Conservation (phyloP, 225 moss, liverwort and hornwort species). For the Physcomitrium patens region DNA sequence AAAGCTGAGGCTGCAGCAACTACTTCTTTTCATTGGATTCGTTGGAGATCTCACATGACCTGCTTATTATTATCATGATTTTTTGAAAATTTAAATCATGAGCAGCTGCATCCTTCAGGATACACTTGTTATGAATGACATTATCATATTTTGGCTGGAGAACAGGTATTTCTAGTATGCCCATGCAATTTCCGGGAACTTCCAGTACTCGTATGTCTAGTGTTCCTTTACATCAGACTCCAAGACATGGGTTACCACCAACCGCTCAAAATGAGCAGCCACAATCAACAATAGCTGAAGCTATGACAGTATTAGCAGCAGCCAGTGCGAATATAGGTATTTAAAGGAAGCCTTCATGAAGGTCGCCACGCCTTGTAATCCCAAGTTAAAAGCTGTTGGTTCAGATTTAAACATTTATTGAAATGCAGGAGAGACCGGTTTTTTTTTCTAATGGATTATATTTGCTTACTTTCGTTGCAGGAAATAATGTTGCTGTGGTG, state of each 20-base stretch:
- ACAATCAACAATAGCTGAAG: conserved; percentile 40
- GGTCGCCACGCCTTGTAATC: not conserved
- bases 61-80: not conserved
- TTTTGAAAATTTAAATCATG: not conserved
- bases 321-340: conserved; percentile 24
- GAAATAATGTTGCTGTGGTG: conserved; percentile 25
- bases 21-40: not conserved
- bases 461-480: conserved; percentile 19
- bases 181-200: conserved; percentile 29
- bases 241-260: conserved; percentile 44
- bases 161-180: conserved; percentile 37
- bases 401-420: conserved; percentile 1
- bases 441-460: not conserved
- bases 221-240: conserved; percentile 28
- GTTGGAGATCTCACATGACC: not conserved
- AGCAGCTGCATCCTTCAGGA: not conserved
- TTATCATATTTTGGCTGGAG: conserved; percentile 29
- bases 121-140: conserved; percentile 17
- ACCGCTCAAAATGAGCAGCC: conserved; percentile 37
- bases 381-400: conserved; percentile 1
- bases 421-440: not conserved
- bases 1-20: conserved; percentile 8
- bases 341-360: conserved; percentile 19
- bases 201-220: conserved; percentile 38
- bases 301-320: conserved; percentile 34